phyloP scores from a whole-genome alignment of 805 yeast genomes.

The Wickerhamiella occidentalis region DNA sequence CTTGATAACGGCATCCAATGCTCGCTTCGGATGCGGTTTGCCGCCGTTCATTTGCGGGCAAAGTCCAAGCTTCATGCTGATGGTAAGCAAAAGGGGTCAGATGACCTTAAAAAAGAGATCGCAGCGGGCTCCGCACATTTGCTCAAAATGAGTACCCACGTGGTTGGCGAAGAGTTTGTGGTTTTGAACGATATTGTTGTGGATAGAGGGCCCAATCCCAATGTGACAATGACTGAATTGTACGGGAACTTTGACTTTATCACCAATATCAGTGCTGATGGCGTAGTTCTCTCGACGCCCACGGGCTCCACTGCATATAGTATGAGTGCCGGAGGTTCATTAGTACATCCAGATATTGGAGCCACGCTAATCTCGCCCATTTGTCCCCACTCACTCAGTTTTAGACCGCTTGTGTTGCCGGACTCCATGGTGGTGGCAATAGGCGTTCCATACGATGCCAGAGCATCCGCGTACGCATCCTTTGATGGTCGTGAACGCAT shows the following conservation, averaged over 20 bases:
- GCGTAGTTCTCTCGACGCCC: constrained; percentile 83
- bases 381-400: constrained; percentile 89
- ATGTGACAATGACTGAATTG: constrained; percentile 75
- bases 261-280: constrained; percentile 91
- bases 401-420: constrained; percentile 83
- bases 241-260: constrained; percentile 77
- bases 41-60: constrained; percentile 49
- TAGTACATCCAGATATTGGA: constrained; percentile 87
- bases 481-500: constrained; percentile 88
- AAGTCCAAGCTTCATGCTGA: constrained; percentile 18
- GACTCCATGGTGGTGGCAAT: constrained; percentile 82
- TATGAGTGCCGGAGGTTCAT: constrained; percentile 86
- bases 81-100: constrained; percentile 22
- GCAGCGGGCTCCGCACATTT: constrained; percentile 10
- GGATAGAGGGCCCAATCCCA: constrained; percentile 90
- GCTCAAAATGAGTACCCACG: constrained; percentile 19
- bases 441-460: constrained; percentile 66
- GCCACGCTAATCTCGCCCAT: constrained; percentile 91
- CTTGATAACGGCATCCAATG: constrained; percentile 61
- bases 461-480: constrained; percentile 93
- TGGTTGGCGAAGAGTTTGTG: constrained; percentile 35
- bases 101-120: constrained; percentile 33
- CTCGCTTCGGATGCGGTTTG: constrained; percentile 75
- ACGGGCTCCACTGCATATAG: constrained; percentile 96
- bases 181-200: constrained; percentile 82